Percentiles rank a stretch among this genome's conserved stretches.
Conservation (phyloP, 2,329 filamentous ascomycete species). For the Fusarium nodosum region DNA sequence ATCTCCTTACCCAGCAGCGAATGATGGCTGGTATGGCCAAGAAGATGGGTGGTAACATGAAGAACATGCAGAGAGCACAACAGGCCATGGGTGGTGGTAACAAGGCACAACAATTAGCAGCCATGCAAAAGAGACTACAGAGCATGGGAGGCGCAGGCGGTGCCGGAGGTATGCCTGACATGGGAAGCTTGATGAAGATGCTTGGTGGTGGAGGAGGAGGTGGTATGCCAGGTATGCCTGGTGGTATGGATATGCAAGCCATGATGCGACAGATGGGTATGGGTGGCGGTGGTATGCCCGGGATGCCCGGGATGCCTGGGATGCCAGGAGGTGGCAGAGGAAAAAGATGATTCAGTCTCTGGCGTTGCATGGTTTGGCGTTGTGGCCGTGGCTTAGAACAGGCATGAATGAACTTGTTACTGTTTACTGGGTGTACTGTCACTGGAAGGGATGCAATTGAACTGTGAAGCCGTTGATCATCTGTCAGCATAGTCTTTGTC, state of each 20-base stretch:
- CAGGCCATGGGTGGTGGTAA: slow-evolving; percentile 91
- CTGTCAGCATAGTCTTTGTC: neutral
- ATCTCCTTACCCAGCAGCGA: slow-evolving; percentile 95
- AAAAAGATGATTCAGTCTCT: slow-evolving; percentile 49
- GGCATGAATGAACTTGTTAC: slow-evolving; percentile 14
- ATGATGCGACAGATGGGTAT: slow-evolving; percentile 82
- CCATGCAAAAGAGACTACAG: slow-evolving; percentile 95
- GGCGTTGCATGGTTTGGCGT: slow-evolving; percentile 32
- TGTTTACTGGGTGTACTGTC: neutral
- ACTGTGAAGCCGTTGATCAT: neutral
- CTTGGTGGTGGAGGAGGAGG: slow-evolving; percentile 71
- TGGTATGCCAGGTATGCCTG: slow-evolving; percentile 69
- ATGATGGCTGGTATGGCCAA: slow-evolving; percentile 99
- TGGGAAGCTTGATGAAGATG: slow-evolving; percentile 93
- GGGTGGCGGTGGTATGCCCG: slow-evolving; percentile 62
- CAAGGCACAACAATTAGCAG: slow-evolving; percentile 92
- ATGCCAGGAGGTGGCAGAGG: slow-evolving; percentile 49
- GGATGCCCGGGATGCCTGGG: slow-evolving; percentile 53
- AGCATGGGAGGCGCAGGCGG: slow-evolving; percentile 85
- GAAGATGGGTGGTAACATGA: slow-evolving; percentile 98
- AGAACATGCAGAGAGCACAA: slow-evolving; percentile 95
- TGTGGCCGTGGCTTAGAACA: neutral
- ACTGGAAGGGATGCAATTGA: neutral
- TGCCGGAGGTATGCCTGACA: slow-evolving; percentile 80
- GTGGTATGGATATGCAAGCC: slow-evolving; percentile 81